Evolutionary conservation across 2,329 filamentous ascomycete genomes (phyloP).

Genomic region (Waltergamsia citrina): DNA sequence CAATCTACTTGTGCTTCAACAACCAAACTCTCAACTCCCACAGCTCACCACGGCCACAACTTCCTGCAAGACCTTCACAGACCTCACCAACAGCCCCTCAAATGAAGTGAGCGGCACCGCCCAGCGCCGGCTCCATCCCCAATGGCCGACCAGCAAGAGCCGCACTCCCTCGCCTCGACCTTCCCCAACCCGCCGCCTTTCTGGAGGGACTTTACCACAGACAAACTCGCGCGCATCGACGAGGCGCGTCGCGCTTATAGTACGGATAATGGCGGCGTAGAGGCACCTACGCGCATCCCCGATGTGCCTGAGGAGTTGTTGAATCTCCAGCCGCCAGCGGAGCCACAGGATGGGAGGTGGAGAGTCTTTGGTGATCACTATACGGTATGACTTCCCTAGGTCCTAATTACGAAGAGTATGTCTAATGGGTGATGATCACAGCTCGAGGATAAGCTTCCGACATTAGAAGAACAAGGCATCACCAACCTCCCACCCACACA

Average conservation of each 20-base stretch:
- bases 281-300: conserved; percentile 18
- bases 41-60: too few species aligned
- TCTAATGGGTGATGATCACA: conserved; percentile 14
- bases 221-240: conserved; percentile 53
- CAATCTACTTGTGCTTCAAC: too few species aligned
- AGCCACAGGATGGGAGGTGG: conserved; percentile 63
- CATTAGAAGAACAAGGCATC: conserved; percentile 62
- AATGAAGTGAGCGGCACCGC: too few species aligned
- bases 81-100: too few species aligned
- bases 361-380: conserved; percentile 63
- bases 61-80: too few species aligned
- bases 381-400: conserved; percentile 31
- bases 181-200: conserved; percentile 86
- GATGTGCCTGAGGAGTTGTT: conserved; percentile 62
- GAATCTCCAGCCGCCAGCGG: conserved; percentile 71
- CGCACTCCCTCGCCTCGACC: conserved; percentile 46
- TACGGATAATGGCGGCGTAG: conserved; percentile 13
- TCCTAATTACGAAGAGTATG: too few species aligned
- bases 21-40: too few species aligned
- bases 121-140: too few species aligned
- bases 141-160: conserved; percentile 49
- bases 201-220: conserved; percentile 77
- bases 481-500: conserved; percentile 47
- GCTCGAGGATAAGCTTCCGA: conserved; percentile 53
- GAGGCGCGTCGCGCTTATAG: conserved; percentile 28